Conservation (phyloP, 164 flowering plant species). For the Magnolia officinalis region DNA sequence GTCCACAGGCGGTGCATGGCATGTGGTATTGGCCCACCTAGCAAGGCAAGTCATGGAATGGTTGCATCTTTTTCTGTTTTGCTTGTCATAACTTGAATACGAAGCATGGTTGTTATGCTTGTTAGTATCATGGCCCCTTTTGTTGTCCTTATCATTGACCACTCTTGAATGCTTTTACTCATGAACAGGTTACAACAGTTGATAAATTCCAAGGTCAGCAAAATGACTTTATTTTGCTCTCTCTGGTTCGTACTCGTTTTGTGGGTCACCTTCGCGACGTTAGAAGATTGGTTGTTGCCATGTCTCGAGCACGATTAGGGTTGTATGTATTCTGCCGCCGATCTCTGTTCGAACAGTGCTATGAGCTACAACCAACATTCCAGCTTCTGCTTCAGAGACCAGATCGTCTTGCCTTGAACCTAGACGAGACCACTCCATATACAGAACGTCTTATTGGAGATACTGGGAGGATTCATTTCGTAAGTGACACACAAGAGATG, state of each 20-base stretch:
- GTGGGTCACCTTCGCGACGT: constrained; percentile 99
- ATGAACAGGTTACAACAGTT: constrained; percentile 79
- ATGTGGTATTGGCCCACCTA: constrained; percentile 77
- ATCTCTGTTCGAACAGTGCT: constrained; percentile 92
- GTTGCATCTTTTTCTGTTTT: background rate
- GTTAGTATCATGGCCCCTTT: background rate
- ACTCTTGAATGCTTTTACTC: background rate
- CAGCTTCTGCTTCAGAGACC: constrained; percentile 81
- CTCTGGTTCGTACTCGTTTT: constrained; percentile 92
- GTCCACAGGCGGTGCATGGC: constrained; percentile 73
- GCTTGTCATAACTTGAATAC: background rate
- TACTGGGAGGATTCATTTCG: constrained; percentile 46
- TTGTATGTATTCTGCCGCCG: constrained; percentile 86
- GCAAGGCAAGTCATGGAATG: constrained; percentile 48
- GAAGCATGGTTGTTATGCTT: background rate
- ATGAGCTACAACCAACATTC: constrained; percentile 92
- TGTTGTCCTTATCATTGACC: background rate
- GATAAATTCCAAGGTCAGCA: constrained; percentile 99
- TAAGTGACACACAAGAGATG: constrained; percentile 76
- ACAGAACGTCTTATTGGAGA: constrained; percentile 77
- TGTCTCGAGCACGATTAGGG: constrained; percentile 99
- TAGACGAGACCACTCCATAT: constrained; percentile 45
- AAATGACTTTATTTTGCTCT: constrained; percentile 83
- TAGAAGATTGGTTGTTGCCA: constrained; percentile 94
- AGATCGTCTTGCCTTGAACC: constrained; percentile 71